Evolutionary conservation across 1,284 basidiomycete genomes (phyloP), one percentile per base, ranked within the genome.

Genomic region (Mrakiaceae sp.): DNA sequence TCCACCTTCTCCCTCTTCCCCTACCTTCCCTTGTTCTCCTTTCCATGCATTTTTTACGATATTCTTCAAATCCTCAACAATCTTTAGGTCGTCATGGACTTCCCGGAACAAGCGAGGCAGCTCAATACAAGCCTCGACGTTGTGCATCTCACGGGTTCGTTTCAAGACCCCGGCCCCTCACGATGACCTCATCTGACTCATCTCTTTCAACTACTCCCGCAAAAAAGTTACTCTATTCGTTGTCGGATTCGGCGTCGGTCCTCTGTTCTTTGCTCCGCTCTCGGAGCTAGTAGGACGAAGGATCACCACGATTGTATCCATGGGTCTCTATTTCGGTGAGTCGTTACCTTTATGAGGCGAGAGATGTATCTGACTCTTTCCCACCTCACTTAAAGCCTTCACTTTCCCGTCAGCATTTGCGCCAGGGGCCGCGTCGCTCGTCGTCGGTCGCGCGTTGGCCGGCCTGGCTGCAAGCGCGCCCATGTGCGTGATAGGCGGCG

Each of bases 321-420:
- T 77, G 63, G 72, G 74, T 68, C 68, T 77, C 64, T 79, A 77
- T 70, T 76, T 76, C 62, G 64, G 64, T 66, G 66, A 27, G 63
- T 67, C n/a, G 59, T 46, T 14, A 27, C 50, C 68, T 76, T 66
- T 78, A 12, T 5, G 10, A 16, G 44, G 63, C 64, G 58, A 64
- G 66, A 53, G 64, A 64, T 5, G 48, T 67, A 10, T 50, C 53
- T 54, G 51, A 40, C 50, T 58, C 3, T 62, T 58, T 8, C 60
- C 64, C 8, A 63, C 58, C 70, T 79, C 52, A 74, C 69, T 5
- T 54, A 65, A 12, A 71, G 71, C 55, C 68, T 77, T 72, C 73
- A 78, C 72, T 62, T 69, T 73, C 58, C 79, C 77, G 3, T 77
- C 75, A 27, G 75, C 75, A 6, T 72, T 80, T 27, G 74, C 78